These are phyloP conservation scores for Apiotrichum brassicae DNA, from an alignment of 1,284 basidiomycete species.

Conservation along the genomic window DNA sequence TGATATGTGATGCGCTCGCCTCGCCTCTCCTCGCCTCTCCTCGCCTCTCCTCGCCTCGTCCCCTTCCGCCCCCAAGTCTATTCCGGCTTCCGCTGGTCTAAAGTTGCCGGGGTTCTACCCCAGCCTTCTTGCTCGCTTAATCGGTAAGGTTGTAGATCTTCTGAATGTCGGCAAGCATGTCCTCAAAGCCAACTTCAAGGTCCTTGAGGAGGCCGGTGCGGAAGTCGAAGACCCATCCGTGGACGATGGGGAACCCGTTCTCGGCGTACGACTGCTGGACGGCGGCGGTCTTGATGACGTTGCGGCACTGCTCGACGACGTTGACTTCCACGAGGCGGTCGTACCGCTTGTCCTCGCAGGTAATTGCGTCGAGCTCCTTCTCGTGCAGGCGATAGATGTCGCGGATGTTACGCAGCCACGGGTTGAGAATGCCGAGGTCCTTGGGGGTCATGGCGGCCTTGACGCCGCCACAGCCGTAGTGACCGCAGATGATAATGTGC, in stretches of 20 bases:
- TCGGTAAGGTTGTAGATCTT: constrained; percentile 18
- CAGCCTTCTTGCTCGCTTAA: neutral
- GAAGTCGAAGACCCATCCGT: constrained; percentile 20
- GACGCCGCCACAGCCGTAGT: constrained; percentile 19
- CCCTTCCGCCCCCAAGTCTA: too few relatives aligned
- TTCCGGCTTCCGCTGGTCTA: too few relatives aligned
- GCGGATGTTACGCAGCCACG: constrained; percentile 21
- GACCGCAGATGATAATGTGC: constrained; percentile 20
- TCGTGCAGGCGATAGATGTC: constrained; percentile 19
- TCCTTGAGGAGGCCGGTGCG: constrained; percentile 16
- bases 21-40: too few relatives aligned
- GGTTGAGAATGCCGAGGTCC: constrained; percentile 20
- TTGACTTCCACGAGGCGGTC: constrained; percentile 20
- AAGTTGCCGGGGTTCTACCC: too few relatives aligned
- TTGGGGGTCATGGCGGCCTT: constrained; percentile 19
- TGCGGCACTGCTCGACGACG: constrained; percentile 18
- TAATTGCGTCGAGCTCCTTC: constrained; percentile 14
- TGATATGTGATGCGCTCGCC: too few relatives aligned
- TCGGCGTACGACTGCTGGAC: constrained; percentile 12
- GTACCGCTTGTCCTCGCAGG: constrained; percentile 7
- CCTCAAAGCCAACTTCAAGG: constrained; percentile 13
- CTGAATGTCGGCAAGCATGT: constrained; percentile 13
- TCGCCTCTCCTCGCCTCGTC: too few relatives aligned
- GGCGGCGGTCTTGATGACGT: constrained; percentile 20
- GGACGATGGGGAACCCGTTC: constrained; percentile 16